Percentiles rank a stretch among this genome's conserved stretches.
phyloP scores from a whole-genome alignment of 2,329 filamentous ascomycete genomes.

The Diaporthe aspalathi region DNA sequence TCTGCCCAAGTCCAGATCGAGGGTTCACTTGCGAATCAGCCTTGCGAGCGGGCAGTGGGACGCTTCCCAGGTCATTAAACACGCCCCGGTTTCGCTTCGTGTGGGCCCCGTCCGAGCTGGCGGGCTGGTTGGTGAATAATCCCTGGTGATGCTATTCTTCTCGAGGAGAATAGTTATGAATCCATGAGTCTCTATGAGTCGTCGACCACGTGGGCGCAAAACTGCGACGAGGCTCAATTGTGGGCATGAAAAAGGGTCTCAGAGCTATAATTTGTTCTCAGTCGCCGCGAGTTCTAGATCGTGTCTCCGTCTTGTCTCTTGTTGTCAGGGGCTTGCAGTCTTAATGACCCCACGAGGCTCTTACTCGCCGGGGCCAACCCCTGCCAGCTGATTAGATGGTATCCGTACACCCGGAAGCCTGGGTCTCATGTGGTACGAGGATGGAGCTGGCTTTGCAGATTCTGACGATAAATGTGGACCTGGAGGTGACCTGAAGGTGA shows the following conservation, averaged over 20 bases:
- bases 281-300: background rate
- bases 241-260: slow-evolving; percentile 4
- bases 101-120: slow-evolving; percentile 13
- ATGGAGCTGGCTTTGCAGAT: background rate
- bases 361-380: background rate
- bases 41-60: background rate
- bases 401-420: background rate
- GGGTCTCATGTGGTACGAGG: background rate
- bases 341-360: background rate
- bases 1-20: slow-evolving; percentile 6
- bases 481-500: background rate
- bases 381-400: slow-evolving; percentile 17
- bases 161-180: background rate
- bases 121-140: background rate
- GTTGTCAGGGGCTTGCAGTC: slow-evolving; percentile 29
- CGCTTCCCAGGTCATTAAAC: slow-evolving; percentile 19
- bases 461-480: slow-evolving; percentile 7
- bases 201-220: slow-evolving; percentile 27
- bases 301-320: slow-evolving; percentile 5
- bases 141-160: slow-evolving; percentile 11
- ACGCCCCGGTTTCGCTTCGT: slow-evolving; percentile 17
- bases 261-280: slow-evolving; percentile 13
- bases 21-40: slow-evolving; percentile 12
- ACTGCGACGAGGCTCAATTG: slow-evolving; percentile 19
- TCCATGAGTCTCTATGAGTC: background rate